Evolutionary conservation across 2,329 filamentous ascomycete species (phyloP).

Genomic region (Microsporum ferrugineum): DNA sequence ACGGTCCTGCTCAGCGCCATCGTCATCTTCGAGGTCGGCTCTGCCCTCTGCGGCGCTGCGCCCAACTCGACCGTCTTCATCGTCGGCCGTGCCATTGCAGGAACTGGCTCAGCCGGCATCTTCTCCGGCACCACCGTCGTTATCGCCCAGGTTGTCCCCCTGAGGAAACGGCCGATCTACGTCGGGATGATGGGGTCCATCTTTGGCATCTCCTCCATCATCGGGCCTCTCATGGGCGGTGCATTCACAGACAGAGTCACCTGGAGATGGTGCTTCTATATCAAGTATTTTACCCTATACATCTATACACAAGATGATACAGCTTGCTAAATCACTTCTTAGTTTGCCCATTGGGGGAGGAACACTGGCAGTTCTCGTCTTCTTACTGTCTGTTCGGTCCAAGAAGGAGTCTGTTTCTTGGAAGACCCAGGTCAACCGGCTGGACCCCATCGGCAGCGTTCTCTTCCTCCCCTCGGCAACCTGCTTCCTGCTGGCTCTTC

Average conservation of each 20-base stretch:
- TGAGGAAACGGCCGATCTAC: constrained; percentile 9
- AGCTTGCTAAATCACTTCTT: not conserved
- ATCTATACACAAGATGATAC: not conserved
- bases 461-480: constrained; percentile 38
- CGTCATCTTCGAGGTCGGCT: constrained; percentile 20
- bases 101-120: constrained; percentile 29
- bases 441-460: constrained; percentile 14
- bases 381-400: constrained; percentile 4
- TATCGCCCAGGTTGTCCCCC: constrained; percentile 8
- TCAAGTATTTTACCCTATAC: not conserved
- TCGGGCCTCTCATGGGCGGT: constrained; percentile 11
- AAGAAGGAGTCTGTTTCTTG: not conserved
- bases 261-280: constrained; percentile 13
- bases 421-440: constrained; percentile 10
- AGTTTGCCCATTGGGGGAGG: constrained; percentile 10
- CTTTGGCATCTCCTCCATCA: constrained; percentile 12
- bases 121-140: constrained; percentile 28
- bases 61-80: constrained; percentile 1
- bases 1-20: constrained; percentile 22
- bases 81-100: constrained; percentile 27
- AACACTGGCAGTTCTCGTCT: constrained; percentile 4
- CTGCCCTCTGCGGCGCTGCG: constrained; percentile 15
- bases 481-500: constrained; percentile 19
- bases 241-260: constrained; percentile 9
- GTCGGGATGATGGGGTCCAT: constrained; percentile 11